Conservation (phyloP, 2,329 filamentous ascomycete species). For the Fusarium pseudoanthophilum region DNA sequence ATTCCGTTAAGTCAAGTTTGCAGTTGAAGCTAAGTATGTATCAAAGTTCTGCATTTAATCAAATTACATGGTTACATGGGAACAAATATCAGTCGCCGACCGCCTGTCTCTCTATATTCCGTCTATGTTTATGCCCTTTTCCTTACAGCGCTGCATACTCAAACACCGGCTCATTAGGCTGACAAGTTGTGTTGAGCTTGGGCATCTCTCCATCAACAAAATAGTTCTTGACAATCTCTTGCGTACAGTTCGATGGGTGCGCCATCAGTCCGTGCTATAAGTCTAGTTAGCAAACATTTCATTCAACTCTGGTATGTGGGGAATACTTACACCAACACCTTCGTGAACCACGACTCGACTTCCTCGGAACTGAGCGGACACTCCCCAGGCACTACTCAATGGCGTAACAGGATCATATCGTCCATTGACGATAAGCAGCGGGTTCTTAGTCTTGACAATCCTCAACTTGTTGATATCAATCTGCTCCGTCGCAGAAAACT, state of each 20-base stretch:
- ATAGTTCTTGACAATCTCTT: background rate
- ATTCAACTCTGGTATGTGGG: rapidly evolving
- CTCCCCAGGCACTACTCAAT: background rate
- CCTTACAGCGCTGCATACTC: background rate
- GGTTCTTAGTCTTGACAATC: background rate
- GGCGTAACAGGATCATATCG: background rate
- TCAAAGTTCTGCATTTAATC: background rate
- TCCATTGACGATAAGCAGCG: background rate
- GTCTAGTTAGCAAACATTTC: background rate
- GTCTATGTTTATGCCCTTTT: rapidly evolving
- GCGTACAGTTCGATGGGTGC: slow-evolving; percentile 5
- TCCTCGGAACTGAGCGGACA: background rate
- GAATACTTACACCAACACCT: background rate
- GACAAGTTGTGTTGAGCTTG: background rate
- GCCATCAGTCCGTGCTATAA: background rate
- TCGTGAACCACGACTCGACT: slow-evolving; percentile 11
- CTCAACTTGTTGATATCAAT: background rate
- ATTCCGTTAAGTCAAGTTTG: background rate
- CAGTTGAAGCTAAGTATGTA: background rate
- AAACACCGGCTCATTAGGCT: background rate
- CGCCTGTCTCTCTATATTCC: background rate
- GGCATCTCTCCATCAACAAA: slow-evolving; percentile 2
- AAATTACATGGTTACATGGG: too few species aligned
- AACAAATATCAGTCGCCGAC: rapidly evolving
- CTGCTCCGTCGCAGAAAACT: background rate